phyloP scores from a whole-genome alignment of 163 green algal species.

The Scenedesmus sp. region DNA sequence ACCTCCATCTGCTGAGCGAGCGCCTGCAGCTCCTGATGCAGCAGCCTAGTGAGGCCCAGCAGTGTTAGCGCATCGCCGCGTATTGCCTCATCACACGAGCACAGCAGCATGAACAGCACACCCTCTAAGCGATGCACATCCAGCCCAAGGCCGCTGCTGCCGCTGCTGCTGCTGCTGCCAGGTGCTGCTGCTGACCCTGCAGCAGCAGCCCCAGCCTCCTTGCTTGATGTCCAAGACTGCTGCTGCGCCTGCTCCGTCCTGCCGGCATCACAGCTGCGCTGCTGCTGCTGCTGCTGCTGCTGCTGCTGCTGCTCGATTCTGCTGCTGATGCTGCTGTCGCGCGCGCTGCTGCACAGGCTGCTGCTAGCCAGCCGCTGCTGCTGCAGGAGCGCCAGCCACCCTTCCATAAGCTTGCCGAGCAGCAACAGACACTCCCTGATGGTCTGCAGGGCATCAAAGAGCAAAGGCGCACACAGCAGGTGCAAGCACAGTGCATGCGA shows the following conservation, averaged over 20 bases:
- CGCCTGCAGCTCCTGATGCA: constrained; percentile 58
- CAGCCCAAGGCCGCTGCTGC: constrained; percentile 45
- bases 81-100: constrained; percentile 66
- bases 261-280: background rate
- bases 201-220: constrained; percentile 21
- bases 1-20: background rate
- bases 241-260: background rate
- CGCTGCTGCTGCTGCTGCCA: constrained; percentile 18
- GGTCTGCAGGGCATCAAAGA: constrained; percentile 10
- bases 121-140: constrained; percentile 77
- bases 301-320: background rate
- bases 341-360: background rate
- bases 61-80: constrained; percentile 53
- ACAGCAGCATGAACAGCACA: constrained; percentile 71
- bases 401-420: constrained; percentile 59
- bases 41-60: constrained; percentile 44
- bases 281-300: background rate
- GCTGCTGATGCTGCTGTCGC: background rate
- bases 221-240: background rate
- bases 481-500: too few species aligned
- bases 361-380: constrained; percentile 47
- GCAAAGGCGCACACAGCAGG: too few species aligned
- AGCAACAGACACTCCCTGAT: constrained; percentile 51
- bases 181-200: constrained; percentile 12
- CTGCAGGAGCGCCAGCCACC: constrained; percentile 63